Percentiles rank a stretch among this genome's conserved stretches.
These are phyloP conservation scores for Spiraea crenata DNA, from an alignment of 331 rosid genomes.

Conservation along the genomic window DNA sequence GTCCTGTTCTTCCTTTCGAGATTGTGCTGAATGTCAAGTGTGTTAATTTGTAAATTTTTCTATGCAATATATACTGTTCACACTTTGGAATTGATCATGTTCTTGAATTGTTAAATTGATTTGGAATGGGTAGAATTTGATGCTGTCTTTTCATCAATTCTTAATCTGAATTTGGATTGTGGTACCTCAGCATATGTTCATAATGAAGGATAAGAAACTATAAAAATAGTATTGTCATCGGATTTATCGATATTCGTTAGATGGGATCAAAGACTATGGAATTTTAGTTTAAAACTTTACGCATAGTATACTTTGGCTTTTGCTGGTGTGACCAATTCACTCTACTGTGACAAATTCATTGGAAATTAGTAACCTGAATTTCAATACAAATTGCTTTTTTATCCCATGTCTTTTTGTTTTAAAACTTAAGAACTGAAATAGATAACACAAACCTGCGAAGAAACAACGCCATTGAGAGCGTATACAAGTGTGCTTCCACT, in stretches of 20 bases:
- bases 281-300: no score
- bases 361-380: no score
- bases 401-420: no score
- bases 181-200: neutral
- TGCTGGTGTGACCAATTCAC: no score
- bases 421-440: no score
- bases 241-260: neutral
- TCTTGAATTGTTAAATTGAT: slow-evolving; percentile 29
- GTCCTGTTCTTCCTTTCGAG: slow-evolving; percentile 11
- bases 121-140: slow-evolving; percentile 36
- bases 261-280: neutral
- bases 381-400: no score
- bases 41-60: slow-evolving; percentile 41
- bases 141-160: neutral
- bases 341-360: no score
- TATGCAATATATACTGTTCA: no score
- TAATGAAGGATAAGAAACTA: neutral
- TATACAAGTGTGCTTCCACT: no score
- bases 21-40: slow-evolving; percentile 42
- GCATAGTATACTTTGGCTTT: no score
- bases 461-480: no score
- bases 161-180: slow-evolving; percentile 9
- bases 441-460: no score
- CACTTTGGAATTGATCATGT: slow-evolving; percentile 29
- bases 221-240: neutral